Evolutionary conservation across 208 protist genomes (phyloP).

Genomic region (Zelonia costaricensis): DNA sequence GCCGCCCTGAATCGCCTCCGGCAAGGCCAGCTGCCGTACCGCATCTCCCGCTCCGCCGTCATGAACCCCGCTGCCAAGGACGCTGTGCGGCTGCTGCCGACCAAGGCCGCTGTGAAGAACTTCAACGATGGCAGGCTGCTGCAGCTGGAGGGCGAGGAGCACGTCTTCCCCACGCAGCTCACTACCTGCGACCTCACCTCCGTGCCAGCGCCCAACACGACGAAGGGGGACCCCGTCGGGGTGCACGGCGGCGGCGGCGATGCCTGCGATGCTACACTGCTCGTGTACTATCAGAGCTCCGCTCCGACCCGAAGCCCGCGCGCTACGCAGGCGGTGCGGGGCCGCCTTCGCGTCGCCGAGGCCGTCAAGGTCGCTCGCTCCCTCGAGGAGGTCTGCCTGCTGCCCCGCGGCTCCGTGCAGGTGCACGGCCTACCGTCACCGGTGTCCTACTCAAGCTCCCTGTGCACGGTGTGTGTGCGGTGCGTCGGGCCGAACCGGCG

Average conservation of each 20-base stretch:
- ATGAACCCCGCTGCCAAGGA: slow-evolving; percentile 48
- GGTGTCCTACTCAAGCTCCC: slow-evolving; percentile 15
- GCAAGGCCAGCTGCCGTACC: slow-evolving; percentile 53
- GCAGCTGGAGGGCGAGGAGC: slow-evolving; percentile 47
- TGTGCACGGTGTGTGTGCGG: slow-evolving; percentile 13
- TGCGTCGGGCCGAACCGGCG: slow-evolving; percentile 1
- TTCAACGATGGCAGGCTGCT: slow-evolving; percentile 78
- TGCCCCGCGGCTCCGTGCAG: slow-evolving; percentile 11
- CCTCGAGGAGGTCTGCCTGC: slow-evolving; percentile 8
- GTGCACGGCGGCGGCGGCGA: background rate
- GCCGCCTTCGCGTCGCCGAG: slow-evolving; percentile 1
- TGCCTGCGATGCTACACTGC: background rate
- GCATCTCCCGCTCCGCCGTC: slow-evolving; percentile 59
- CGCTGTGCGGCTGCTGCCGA: slow-evolving; percentile 78
- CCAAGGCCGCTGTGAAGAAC: slow-evolving; percentile 52
- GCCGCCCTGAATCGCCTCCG: slow-evolving; percentile 69
- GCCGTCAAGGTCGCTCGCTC: background rate
- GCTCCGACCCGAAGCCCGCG: background rate
- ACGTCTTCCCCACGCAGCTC: slow-evolving; percentile 54
- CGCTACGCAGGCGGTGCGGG: background rate
- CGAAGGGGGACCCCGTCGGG: too few relatives aligned
- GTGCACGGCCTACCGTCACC: slow-evolving; percentile 10
- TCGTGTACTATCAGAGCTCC: slow-evolving; percentile 19
- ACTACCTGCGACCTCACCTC: slow-evolving; percentile 1
- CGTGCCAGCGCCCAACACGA: too few relatives aligned